phyloP scores from a whole-genome alignment of 495 filamentous ascomycete species.

The Cercophora scortea region DNA sequence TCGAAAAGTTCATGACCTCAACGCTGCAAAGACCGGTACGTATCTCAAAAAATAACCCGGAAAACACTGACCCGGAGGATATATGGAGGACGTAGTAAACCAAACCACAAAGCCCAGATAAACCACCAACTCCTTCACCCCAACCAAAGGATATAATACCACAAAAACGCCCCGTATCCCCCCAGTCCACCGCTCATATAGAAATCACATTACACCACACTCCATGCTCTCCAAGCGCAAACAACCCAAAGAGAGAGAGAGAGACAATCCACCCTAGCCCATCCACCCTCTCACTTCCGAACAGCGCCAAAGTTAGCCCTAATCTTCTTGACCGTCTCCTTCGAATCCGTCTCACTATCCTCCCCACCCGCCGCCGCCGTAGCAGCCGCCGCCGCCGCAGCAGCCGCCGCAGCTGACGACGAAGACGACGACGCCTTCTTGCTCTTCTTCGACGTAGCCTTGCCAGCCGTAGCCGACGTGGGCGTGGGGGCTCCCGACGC shows the following conservation, averaged over 20 bases:
- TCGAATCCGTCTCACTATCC: constrained; percentile 44
- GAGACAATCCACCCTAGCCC: not conserved
- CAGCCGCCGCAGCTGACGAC: constrained; percentile 3
- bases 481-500: constrained; percentile 36
- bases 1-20: no score
- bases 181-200: no score
- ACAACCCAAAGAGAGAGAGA: not conserved
- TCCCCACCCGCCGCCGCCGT: constrained; percentile 17
- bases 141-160: not conserved
- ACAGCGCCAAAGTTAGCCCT: constrained; percentile 43
- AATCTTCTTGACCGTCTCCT: constrained; percentile 38
- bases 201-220: no score
- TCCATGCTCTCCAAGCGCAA: not conserved
- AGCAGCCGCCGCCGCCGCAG: constrained; percentile 13
- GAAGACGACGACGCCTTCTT: constrained; percentile 23
- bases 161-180: no score
- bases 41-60: no score
- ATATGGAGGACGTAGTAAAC: no score
- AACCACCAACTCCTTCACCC: no score
- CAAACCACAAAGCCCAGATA: no score
- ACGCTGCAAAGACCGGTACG: no score
- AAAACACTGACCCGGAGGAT: no score
- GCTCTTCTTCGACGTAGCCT: constrained; percentile 31
- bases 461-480: constrained; percentile 32
- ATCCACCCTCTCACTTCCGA: constrained; percentile 28